Conservation (phyloP, 2,329 filamentous ascomycete species). For the Pseudogymnoascus destructans region DNA sequence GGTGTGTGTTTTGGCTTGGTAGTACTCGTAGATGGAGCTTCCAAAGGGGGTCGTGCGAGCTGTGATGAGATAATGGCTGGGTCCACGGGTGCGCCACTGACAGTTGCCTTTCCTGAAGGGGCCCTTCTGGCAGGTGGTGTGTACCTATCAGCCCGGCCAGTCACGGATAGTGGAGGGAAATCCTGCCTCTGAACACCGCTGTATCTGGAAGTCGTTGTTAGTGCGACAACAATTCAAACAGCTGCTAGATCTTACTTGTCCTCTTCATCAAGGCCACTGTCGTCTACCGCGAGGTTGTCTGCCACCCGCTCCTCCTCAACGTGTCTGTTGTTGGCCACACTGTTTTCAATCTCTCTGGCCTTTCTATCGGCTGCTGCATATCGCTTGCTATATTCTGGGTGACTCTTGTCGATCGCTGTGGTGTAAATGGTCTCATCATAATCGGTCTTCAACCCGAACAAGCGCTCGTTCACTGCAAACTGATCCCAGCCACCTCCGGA, state of each 20-base stretch:
- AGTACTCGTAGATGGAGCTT: constrained; percentile 21
- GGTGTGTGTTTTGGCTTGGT: constrained; percentile 15
- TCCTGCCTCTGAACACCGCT: constrained; percentile 77
- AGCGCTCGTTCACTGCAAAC: constrained; percentile 76
- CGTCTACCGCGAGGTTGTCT: constrained; percentile 50
- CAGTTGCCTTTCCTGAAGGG: constrained; percentile 58
- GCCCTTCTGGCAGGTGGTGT: constrained; percentile 80
- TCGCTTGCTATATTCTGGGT: constrained; percentile 69
- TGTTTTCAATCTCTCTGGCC: constrained; percentile 79
- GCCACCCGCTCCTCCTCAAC: constrained; percentile 78
- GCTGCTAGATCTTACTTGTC: constrained; percentile 54
- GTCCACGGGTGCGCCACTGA: constrained; percentile 66
- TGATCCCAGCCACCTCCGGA: constrained; percentile 62
- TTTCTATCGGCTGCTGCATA: constrained; percentile 69
- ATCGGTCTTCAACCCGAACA: constrained; percentile 77
- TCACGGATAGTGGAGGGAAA: constrained; percentile 47
- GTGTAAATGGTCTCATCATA: constrained; percentile 96
- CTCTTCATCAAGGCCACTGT: constrained; percentile 69
- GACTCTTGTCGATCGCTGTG: constrained; percentile 70
- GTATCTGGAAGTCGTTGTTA: constrained; percentile 43
- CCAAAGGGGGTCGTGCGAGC: constrained; percentile 37
- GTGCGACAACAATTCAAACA: constrained; percentile 4
- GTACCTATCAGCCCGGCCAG: constrained; percentile 55
- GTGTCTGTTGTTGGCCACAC: constrained; percentile 61
- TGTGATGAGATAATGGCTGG: constrained; percentile 87